Evolutionary conservation across 306 rosid species (phyloP), one percentile per base, ranked within the genome.

Genomic region (Hylodesmum podocarpum): DNA sequence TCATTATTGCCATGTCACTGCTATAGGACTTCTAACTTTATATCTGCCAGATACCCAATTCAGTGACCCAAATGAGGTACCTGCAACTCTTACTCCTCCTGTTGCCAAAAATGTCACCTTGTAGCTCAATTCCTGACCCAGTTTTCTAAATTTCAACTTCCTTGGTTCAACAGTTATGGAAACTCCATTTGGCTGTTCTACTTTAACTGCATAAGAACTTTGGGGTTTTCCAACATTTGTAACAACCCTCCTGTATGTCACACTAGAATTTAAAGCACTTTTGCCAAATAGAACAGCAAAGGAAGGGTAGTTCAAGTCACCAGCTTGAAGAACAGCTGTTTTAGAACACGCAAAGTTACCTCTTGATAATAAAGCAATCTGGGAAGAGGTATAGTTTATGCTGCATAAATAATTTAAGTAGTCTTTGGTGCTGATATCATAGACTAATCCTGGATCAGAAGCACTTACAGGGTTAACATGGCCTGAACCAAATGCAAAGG

Each of bases 231-330:
- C 96, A 25, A 89, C 92, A 83, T 91, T 91, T 58, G 87, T 91
- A 59, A 79, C 87, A 49, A 88, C 71, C 73, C 94, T 87, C 54
- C 75, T 84, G 73, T 82, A 83, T 41, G 89, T 83, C 37, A 82
- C 85, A 71, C 22, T 80, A 27, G n/a, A 19, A 25, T 70, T 83
- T 9, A n/a, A 21, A 3, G 67, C 76, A 19, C 46, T 75, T 67
- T 31, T 69, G 7, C 67, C 22, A 27, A 84, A 82, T 6, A 74
- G 6, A 22, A 89, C 93, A 0, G 93, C 49, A 81, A 88, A 89
- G n/a, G 91, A 91, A 81, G 96, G 96, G 86, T 89, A 89, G 11
- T 91, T 91, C 83, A 91, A 59, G 81, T 87, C 87, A 54, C 93
- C 89, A 15, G 61, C 63, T 44, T 82, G 79, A 46, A 86, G 19